Evolutionary conservation across 2,329 filamentous ascomycete species (phyloP), one percentile per base, ranked within the genome.

Genomic region (Neonectria coccinea): DNA sequence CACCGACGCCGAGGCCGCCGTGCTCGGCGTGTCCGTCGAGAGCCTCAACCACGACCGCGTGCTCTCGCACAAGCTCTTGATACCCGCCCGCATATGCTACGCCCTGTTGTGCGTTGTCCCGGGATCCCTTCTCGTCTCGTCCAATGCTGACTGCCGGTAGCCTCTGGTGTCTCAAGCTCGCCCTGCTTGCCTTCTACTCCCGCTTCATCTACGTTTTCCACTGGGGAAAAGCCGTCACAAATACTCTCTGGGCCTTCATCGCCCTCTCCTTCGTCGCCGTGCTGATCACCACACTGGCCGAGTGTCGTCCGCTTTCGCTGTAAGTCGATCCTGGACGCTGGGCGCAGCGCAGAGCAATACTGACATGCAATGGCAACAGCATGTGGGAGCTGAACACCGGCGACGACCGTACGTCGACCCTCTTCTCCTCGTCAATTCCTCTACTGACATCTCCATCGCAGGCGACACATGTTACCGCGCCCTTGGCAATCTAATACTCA

Each of bases 131-230:
- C 25, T 25, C 25, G 25, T 25, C 25, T 6, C 25, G 25, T 25
- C 25, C 25, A 6, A 25, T 25, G 27, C 70, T 72, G 44, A 72
- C 51, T 9, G 48, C 33, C 12, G n/a, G 18, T 60, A 77, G 75
- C 56, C 29, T 77, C 9, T 77, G 75, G 75, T 71, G 62, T 4
- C 67, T 77, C 29, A 77, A 77, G 69, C 50, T 77, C 8, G 74
- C 72, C 44, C 33, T 77, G 20, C 62, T 77, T 41, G 67, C 68
- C 27, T 77, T 77, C 54, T 77, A 77, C 60, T 73, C 74, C 0
- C 75, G 75, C 20, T 77, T 77, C 51, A 67, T 77, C 27, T 54
- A 74, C 52, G 53, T 70, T 10, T 67, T 72, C 7, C 58, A 41
- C 16, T 72, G 70, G 70, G 75, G 75, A 12, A 70, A 70, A 25